Base-by-base conservation (phyloP, 805 yeast species). In the Candida odintsovae region DNA sequence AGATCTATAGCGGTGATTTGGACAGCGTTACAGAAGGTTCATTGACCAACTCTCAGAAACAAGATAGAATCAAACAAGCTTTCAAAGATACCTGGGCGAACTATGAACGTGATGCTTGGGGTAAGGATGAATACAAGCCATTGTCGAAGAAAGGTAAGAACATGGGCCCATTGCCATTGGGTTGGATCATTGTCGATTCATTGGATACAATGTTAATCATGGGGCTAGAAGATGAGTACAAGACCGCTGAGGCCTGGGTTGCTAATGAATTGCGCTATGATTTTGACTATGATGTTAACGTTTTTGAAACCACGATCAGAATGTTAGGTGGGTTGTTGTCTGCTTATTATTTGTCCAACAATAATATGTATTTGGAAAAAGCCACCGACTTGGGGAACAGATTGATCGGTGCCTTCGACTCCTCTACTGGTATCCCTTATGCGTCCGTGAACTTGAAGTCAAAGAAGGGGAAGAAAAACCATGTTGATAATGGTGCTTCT, bases 311-410 rank as follows among this genome's bases (percentile, higher is more conserved):
- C n/a, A 88, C 97, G 6, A 90, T 88, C 52, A 75, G 97, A 61
- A 88, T 90, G 95, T 69, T 90, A 22, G 97, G 97, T 39, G 97
- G 97, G 0, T 70, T 90, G n/a, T 67, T 90, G 42, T 83, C 96
- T 3, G 95, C 96, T 0, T 79, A 78, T 59, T 82, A 86, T 53
- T 66, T 88, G 25, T 75, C 90, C 2, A 68, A 73, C 13, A 90
- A 86, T 55, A 86, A 81, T 41, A 48, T 86, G 45, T 88, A 81
- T 58, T 69, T 89, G 45, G 87, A 86, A 51, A 83, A 82, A 59
- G 96, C 97, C 2, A 78, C 74, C 9, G 86, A 82, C 57, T 73
- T 90, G 53, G 97, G 88, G n/a, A 78, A 83, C 56, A 74, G 87
- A 25, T 59, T 90, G 43, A 48, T 81, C 18, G 84, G 86, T 1